Base-by-base conservation (phyloP, 495 filamentous ascomycete species). In the Hypomontagnella monticulosa region DNA sequence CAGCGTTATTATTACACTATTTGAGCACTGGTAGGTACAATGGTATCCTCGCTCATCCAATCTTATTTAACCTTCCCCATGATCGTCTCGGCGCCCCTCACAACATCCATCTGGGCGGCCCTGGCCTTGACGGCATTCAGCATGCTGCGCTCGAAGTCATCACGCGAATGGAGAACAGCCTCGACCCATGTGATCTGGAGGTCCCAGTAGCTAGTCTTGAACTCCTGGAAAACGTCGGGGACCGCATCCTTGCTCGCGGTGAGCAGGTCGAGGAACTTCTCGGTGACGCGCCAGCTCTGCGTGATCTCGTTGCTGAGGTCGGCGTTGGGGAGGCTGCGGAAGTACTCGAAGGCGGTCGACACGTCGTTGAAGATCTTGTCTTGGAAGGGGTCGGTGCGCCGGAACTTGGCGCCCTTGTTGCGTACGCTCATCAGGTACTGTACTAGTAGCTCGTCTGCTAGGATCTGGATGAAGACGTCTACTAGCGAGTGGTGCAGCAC, bases 111-210 rank as follows among this genome's bases (percentile, higher is more conserved):
- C 75, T 93, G 92, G 15, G 91, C 92, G 1, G 92, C 93, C 74
- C 88, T 87, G 4, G 89, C 87, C 81, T 97, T 97, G 30, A 97
- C 88, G 15, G 85, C 83, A 71, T 91, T 93, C 59, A 97, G 75
- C 91, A 97, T 92, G 59, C 85, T 86, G 63, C 93, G 83, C 71
- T 97, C 94, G 77, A 96, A 97, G 76, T 99, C 95, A 76, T 99
- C 95, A 57, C 95, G 79, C 3, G 87, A 80, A 75, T 93, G 83
- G 56, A 99, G 73, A 61, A 96, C 95, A 15, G 90, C 87, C 80
- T 99, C 95, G n/a, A 98, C 93, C 95, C 95, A 99, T 23, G 87
- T 88, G 50, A 97, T 86, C 76, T 94, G 92, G 71, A 97, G 80
- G 77, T 99, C 95, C 94, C 93, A 97, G 73, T 97, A 97, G 57